phyloP scores from a whole-genome alignment of 306 rosid species.

The Acacia crassicarpa region DNA sequence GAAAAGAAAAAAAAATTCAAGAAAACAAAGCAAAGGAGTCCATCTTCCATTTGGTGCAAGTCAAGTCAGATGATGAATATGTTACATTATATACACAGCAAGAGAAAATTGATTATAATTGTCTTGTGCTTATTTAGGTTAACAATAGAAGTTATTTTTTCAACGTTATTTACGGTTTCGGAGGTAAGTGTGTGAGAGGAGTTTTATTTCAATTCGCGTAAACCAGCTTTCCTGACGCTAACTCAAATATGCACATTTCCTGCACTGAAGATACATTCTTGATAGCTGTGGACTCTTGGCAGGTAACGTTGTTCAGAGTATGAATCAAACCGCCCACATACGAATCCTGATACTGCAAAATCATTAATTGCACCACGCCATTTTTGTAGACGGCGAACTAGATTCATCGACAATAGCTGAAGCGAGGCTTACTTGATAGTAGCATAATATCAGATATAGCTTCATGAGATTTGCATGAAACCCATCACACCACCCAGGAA shows the following conservation, averaged over 20 bases:
- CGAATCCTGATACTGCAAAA: background rate
- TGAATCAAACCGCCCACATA: background rate
- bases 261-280: background rate
- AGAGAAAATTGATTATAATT: background rate
- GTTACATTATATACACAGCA: background rate
- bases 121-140: background rate
- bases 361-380: background rate
- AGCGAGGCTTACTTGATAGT: constrained; percentile 2
- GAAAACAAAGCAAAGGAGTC: background rate
- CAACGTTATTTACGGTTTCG: too few relatives aligned
- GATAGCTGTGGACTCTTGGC: background rate
- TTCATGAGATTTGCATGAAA: constrained; percentile 3
- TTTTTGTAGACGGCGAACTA: background rate
- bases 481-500: background rate
- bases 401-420: background rate
- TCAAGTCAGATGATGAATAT: too few relatives aligned
- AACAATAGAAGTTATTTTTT: too few relatives aligned
- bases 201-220: too few relatives aligned
- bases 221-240: too few relatives aligned
- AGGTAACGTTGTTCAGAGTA: background rate
- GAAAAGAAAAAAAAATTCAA: background rate
- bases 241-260: background rate
- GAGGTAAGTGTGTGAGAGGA: too few relatives aligned
- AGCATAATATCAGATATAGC: background rate
- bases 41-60: background rate